Evolutionary conservation across 2,329 filamentous ascomycete genomes (phyloP), one percentile per base, ranked within the genome.

Genomic region (Hymenoscyphus fructigenus): DNA sequence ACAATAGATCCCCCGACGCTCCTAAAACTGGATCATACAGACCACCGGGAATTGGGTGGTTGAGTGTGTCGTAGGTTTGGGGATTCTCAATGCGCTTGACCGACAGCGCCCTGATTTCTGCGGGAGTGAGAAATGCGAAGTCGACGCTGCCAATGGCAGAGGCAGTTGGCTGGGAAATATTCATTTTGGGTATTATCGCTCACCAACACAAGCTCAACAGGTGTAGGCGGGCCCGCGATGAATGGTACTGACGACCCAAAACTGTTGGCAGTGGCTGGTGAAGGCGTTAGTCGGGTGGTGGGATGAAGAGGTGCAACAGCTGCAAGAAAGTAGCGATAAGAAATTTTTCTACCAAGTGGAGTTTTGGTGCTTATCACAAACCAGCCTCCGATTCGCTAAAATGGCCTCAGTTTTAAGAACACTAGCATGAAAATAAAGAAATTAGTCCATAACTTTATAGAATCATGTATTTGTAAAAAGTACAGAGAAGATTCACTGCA

Each of bases 1-100:
- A 96, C 91, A 88, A 83, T 76, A 91, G 86, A 75, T 97, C 92
- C 58, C 91, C 88, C 85, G 92, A 97, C 61, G 94, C 92, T 34
- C 95, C 95, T 66, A 99, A 83, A 57, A 94, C 93, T 63, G 91
- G 87, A 78, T 97, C 95, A 75, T 99, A 97, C 9, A 99, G 84
- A 76, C 95, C 95, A 65, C 93, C 93, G 15, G 93, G 91, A 10
- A 96, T 86, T 7, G 94, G 93, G 73, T 97, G 93, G 70, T 96
- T 84, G 64, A 97, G 86, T 65, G 88, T 92, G 79, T 98, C 95
- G 77, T 98, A 95, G n/a, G 95, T 97, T 70, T 86, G 91, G 60
- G 93, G 90, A 80, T 96, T 96, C 75, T 96, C 91, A 73, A 99
- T 96, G 78, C 89, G 88, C 82, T 95, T 95, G 71, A 97, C 95